Evolutionary conservation across 2,329 filamentous ascomycete species (phyloP).

Genomic region (Cladosporium phlei): DNA sequence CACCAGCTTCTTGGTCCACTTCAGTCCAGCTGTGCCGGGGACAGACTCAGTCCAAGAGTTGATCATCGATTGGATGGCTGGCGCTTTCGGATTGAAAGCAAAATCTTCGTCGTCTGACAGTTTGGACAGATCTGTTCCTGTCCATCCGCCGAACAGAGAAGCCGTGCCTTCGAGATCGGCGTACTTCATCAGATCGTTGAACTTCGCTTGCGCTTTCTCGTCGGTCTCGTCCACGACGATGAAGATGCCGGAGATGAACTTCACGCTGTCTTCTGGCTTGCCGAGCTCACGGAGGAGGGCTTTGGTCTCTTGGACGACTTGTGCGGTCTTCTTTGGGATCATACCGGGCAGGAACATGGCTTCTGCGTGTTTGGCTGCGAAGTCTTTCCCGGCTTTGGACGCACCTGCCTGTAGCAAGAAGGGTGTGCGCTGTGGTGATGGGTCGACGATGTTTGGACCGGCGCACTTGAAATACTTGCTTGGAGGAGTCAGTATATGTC

Average conservation of each 20-base stretch:
- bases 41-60: constrained; percentile 42
- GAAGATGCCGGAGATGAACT: constrained; percentile 42
- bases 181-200: constrained; percentile 39
- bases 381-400: constrained; percentile 42
- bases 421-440: constrained; percentile 54
- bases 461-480: constrained; percentile 41
- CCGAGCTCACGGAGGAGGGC: constrained; percentile 36
- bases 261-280: constrained; percentile 38
- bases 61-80: constrained; percentile 42
- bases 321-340: constrained; percentile 38
- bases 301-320: constrained; percentile 41
- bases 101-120: constrained; percentile 45
- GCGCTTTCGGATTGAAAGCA: constrained; percentile 30
- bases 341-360: constrained; percentile 46
- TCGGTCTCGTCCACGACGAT: constrained; percentile 43
- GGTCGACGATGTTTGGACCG: constrained; percentile 47
- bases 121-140: constrained; percentile 40
- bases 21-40: constrained; percentile 36
- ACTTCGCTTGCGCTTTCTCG: constrained; percentile 41
- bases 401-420: constrained; percentile 52
- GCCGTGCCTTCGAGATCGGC: constrained; percentile 43
- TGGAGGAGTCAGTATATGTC: background rate
- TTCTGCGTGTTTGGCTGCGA: constrained; percentile 43
- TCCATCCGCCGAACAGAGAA: constrained; percentile 46
- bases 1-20: constrained; percentile 45